These are phyloP conservation scores for Leishmania gerbilli DNA, from an alignment of 208 protist species.

Conservation along the genomic window DNA sequence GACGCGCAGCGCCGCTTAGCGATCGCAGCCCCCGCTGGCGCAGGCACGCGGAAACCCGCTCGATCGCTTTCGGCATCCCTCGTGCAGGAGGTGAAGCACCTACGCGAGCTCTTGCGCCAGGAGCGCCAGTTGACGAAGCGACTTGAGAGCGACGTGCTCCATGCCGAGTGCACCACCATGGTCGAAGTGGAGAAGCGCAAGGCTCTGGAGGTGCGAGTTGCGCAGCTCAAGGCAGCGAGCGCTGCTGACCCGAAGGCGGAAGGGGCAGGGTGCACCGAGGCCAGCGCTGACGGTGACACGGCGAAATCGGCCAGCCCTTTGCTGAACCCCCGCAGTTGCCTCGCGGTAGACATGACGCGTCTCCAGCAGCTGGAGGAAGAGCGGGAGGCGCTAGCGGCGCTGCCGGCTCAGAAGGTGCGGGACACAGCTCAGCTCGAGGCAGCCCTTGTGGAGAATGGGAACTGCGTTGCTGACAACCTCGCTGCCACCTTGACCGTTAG, in stretches of 20 bases:
- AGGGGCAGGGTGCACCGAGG: neutral
- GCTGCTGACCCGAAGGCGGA: neutral
- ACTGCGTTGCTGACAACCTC: neutral
- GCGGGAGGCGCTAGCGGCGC: slow-evolving; percentile 24
- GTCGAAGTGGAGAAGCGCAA: slow-evolving; percentile 78
- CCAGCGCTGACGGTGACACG: neutral
- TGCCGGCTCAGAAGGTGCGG: slow-evolving; percentile 28
- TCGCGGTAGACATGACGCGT: slow-evolving; percentile 15
- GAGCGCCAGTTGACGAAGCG: slow-evolving; percentile 59
- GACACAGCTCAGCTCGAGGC: slow-evolving; percentile 22
- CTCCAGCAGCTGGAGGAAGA: slow-evolving; percentile 38
- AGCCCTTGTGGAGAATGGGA: neutral
- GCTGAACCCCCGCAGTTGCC: neutral
- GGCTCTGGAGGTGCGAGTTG: slow-evolving; percentile 53
- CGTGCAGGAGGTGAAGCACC: slow-evolving; percentile 18
- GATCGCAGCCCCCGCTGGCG: neutral
- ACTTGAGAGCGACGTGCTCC: slow-evolving; percentile 87
- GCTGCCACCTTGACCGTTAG: neutral
- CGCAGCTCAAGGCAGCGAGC: slow-evolving; percentile 31
- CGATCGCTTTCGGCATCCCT: neutral
- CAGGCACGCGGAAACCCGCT: neutral
- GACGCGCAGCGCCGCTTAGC: slow-evolving; percentile 44
- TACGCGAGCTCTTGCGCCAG: slow-evolving; percentile 35
- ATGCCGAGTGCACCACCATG: slow-evolving; percentile 83
- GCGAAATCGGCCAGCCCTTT: slow-evolving; percentile 3